Base-by-base conservation (phyloP, 2,329 filamentous ascomycete species). In the Scytalidium sp. region DNA sequence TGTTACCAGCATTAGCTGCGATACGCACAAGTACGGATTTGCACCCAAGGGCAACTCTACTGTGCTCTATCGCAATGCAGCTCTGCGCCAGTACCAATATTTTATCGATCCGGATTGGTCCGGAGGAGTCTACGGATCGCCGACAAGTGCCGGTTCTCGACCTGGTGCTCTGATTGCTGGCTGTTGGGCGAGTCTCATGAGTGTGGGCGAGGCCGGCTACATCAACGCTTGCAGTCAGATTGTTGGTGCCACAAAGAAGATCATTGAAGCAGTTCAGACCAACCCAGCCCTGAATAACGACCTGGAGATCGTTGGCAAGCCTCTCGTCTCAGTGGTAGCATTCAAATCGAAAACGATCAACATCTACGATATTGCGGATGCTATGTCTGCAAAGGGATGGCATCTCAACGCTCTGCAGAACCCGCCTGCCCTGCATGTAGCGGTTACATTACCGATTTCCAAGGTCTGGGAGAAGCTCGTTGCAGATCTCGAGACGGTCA, bases 21-120 rank as follows among this genome's bases (percentile, higher is more conserved):
- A 99, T 68, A 99, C 94, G 2, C 94, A 99, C 80, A 99, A 99
- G 70, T 99, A 99, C 67, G 94, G 94, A 32, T 99, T 99, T 66
- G 94, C 94, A 1, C 94, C 94, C 47, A 99, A 99, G 75, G 94
- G 94, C 59, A 99, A 96, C 78, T 94, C 88, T 46, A 94, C 91
- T 1, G 79, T 96, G 13, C 79, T 99, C 40, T 99, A 99, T 78
- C 90, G 94, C 60, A 88, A 84, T 42, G 80, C 85, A 27, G 74
- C 81, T 43, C 81, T 95, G 57, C 84, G 94, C 59, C 83, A 84
- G 50, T 93, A 96, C 70, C 94, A 99, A 71, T 99, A 99, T 78
- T 99, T 96, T 70, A 87, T 99, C 66, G 90, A 87, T 25, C 87
- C 94, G 6, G 89, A 96, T 71, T 99, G 94, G 94, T 85, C 88